Percentiles rank a stretch among this genome's conserved stretches.
Conservation (phyloP, 176 grass and related monocot species). For the Lolium rigidum region DNA sequence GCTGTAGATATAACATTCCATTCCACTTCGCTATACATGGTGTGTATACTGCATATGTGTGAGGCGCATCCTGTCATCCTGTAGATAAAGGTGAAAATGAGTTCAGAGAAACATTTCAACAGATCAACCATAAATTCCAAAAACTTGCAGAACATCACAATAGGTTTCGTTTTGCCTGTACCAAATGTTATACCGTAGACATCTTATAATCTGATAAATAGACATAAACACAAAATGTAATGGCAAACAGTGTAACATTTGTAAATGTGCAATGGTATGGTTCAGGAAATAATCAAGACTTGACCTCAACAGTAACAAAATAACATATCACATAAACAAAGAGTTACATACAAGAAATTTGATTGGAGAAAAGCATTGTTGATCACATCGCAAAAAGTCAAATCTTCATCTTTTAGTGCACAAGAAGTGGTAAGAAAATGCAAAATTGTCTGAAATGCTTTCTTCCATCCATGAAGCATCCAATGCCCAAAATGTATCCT, state of each 20-base stretch:
- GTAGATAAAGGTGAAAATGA: conserved; percentile 5
- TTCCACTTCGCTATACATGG: conserved; percentile 12
- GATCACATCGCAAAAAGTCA: neutral
- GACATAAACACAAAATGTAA: conserved; percentile 10
- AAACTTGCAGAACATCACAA: neutral
- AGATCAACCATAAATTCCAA: neutral
- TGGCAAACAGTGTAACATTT: neutral
- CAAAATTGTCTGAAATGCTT: neutral
- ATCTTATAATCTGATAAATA: neutral
- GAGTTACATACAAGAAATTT: neutral
- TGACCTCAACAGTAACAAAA: neutral
- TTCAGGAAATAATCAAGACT: neutral
- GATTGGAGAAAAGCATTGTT: neutral
- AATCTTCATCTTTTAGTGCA: neutral
- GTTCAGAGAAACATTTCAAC: conserved; percentile 22
- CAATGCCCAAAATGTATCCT: neutral
- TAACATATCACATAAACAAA: neutral
- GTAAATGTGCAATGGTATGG: neutral
- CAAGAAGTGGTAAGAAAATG: neutral
- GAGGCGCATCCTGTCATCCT: conserved; percentile 34
- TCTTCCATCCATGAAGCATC: neutral
- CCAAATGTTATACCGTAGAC: neutral
- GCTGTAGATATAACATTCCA: conserved; percentile 23
- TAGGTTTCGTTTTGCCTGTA: neutral
- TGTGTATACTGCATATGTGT: conserved; percentile 36